Base-by-base conservation (phyloP, 2,329 filamentous ascomycete genomes). In the Capronia coronata region DNA sequence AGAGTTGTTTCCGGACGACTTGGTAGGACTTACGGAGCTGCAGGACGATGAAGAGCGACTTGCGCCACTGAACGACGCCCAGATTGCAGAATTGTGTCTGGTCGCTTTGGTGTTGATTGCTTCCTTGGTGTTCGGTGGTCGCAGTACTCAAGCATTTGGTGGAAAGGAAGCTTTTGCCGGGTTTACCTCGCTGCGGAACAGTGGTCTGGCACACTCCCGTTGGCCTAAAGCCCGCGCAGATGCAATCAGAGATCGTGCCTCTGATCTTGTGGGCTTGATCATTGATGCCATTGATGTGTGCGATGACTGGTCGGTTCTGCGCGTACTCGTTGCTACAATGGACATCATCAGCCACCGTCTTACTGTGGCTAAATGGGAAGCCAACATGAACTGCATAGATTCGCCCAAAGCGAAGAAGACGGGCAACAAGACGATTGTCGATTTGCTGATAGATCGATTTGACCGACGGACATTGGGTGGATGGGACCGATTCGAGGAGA, bases 381-480 rank as follows among this genome's bases (percentile, higher is more conserved):
- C 30, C 8, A 47, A 44, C 3, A 10, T 51, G 25, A 51, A 49
- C n/a, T 27, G n/a, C 27, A 25, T 45, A 8, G 44, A 25, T 14
- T 19, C 14, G 5, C 10, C 34, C 10, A 48, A 49, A 22, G 11
- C 35, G 21, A 48, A 43, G n/a, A 32, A n/a, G 22, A 54, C 43
- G n/a, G n/a, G n/a, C n/a, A n/a, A n/a, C 22, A 49, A 41, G 27
- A 55, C 46, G n/a, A 47, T 55, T 30, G 43, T 55, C 67, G 65
- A 66, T 41, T 59, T 34, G 59, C 64, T 51, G 48, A 67, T 49
- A 62, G 62, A 14, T 63, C 64, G 63, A 62, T 66, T 43, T 49
- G 58, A 50, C 37, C 56, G 47, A 18, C 22, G 46, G 16, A 46
- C 41, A 8, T 38, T 57, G n/a, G n/a, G 7, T 10, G 44, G 35